These are phyloP conservation scores for Monilinia polystroma DNA, from an alignment of 2,329 filamentous ascomycete species.

Conservation along the genomic window DNA sequence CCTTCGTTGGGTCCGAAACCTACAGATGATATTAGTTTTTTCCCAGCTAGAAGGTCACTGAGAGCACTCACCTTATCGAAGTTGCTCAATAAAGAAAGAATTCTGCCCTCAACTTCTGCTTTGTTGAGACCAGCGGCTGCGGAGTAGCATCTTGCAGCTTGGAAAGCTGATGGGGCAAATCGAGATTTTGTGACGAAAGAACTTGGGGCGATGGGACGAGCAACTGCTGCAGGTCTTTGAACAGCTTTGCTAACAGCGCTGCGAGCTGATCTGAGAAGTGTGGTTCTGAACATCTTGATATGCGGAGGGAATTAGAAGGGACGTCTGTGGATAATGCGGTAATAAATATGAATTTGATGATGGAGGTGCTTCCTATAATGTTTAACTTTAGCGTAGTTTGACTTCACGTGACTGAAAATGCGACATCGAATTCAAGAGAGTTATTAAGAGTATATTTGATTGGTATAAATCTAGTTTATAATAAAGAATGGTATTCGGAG, in stretches of 20 bases:
- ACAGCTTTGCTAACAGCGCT: conserved; percentile 49
- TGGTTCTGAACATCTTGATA: conserved; percentile 82
- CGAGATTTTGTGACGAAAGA: conserved; percentile 62
- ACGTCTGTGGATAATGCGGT: conserved; percentile 22
- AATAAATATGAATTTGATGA: conserved; percentile 13
- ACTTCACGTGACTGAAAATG: conserved; percentile 7
- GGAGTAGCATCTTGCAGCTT: conserved; percentile 81
- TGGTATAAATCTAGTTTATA: background rate
- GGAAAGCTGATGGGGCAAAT: conserved; percentile 63
- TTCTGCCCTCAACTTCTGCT: conserved; percentile 85
- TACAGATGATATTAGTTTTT: conserved; percentile 42
- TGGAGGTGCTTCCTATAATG: conserved; percentile 20
- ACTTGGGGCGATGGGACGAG: conserved; percentile 58
- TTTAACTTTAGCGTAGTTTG: conserved; percentile 28
- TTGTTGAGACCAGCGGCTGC: conserved; percentile 75
- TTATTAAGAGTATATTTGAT: background rate
- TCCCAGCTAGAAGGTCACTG: conserved; percentile 3
- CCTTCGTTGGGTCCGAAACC: conserved; percentile 67
- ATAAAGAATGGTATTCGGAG: background rate
- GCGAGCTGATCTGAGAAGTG: conserved; percentile 75
- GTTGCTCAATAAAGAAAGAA: conserved; percentile 88
- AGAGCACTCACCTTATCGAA: conserved; percentile 82
- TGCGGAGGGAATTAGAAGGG: conserved; percentile 27
- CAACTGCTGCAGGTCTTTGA: conserved; percentile 53
- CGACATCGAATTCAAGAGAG: conserved; percentile 7